A percentile compares a stretch with the other conserved stretches of the same genome.
These are phyloP conservation scores for Aspergillus conjunctus DNA, from an alignment of 495 filamentous ascomycete genomes.

Conservation along the genomic window DNA sequence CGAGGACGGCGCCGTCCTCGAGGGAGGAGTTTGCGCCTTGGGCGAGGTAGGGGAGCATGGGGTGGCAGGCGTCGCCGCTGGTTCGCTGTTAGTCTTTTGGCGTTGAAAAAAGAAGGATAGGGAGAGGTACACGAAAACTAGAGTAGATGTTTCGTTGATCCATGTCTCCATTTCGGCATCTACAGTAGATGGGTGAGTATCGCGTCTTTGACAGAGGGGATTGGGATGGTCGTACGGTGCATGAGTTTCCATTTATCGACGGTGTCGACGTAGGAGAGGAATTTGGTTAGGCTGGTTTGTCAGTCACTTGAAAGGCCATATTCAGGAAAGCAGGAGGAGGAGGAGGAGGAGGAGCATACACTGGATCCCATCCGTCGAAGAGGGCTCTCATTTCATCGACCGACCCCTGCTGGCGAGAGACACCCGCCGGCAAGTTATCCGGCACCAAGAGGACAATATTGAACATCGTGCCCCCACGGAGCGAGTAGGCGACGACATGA, in stretches of 20 bases:
- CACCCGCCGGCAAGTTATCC: slow-evolving; percentile 62
- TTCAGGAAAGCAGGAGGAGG: not conserved
- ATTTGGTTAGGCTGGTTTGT: slow-evolving; percentile 33
- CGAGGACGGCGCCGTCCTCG: slow-evolving; percentile 55
- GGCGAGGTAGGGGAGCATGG: slow-evolving; percentile 68
- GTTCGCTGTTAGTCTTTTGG: slow-evolving; percentile 2
- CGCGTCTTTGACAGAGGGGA: not conserved
- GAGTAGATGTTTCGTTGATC: slow-evolving; percentile 41
- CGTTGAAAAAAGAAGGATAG: not conserved
- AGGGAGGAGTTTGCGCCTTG: slow-evolving; percentile 57
- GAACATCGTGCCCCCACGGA: slow-evolving; percentile 61
- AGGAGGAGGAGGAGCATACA: slow-evolving; percentile 24
- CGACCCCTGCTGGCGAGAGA: slow-evolving; percentile 55
- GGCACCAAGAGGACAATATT: slow-evolving; percentile 72
- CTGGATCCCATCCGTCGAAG: slow-evolving; percentile 62
- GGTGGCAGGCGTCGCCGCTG: slow-evolving; percentile 66
- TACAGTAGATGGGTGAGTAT: slow-evolving; percentile 20
- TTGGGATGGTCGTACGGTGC: slow-evolving; percentile 45
- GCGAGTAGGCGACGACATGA: slow-evolving; percentile 67
- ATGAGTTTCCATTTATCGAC: slow-evolving; percentile 67
- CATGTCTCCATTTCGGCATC: slow-evolving; percentile 42
- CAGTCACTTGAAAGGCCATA: no score
- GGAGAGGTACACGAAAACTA: slow-evolving; percentile 37
- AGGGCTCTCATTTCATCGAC: slow-evolving; percentile 67
- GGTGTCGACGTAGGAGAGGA: slow-evolving; percentile 36